A percentile compares a stretch with the other conserved stretches of the same genome.
Conservation (phyloP, 768 basidiomycete species). For the Chlorophyllum brunneum region DNA sequence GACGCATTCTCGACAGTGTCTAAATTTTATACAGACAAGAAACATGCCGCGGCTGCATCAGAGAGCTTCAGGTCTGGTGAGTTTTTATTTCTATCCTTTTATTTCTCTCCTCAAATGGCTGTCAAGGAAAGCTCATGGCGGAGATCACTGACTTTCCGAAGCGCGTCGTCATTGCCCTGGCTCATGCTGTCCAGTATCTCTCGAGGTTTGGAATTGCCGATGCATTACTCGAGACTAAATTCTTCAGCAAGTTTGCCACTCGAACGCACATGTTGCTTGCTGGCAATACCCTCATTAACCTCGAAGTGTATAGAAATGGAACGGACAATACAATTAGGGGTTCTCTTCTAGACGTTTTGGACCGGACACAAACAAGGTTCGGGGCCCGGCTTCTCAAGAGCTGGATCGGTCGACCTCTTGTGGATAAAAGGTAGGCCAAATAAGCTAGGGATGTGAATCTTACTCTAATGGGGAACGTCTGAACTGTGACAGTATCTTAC, state of each 20-base stretch:
- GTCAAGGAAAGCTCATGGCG: slow-evolving; percentile 58
- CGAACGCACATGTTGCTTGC: slow-evolving; percentile 84
- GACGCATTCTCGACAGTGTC: slow-evolving; percentile 68
- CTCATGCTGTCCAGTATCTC: slow-evolving; percentile 69
- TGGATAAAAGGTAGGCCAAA: slow-evolving; percentile 54
- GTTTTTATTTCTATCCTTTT: slow-evolving; percentile 13
- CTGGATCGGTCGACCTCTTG: slow-evolving; percentile 86
- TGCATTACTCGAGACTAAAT: slow-evolving; percentile 69
- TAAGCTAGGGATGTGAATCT: not conserved
- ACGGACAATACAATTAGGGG: slow-evolving; percentile 73
- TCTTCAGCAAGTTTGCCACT: slow-evolving; percentile 76
- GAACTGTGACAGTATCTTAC: slow-evolving; percentile 48
- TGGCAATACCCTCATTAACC: slow-evolving; percentile 81
- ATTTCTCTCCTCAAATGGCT: not conserved
- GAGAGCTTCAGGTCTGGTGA: slow-evolving; percentile 43
- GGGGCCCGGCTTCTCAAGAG: slow-evolving; percentile 76
- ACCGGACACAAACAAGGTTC: slow-evolving; percentile 85
- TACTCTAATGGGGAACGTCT: not conserved
- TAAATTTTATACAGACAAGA: slow-evolving; percentile 60
- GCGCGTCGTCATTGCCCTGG: slow-evolving; percentile 66
- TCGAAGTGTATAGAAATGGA: slow-evolving; percentile 93
- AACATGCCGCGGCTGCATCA: slow-evolving; percentile 33
- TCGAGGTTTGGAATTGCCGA: slow-evolving; percentile 74
- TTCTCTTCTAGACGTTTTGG: slow-evolving; percentile 81
- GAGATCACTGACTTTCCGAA: slow-evolving; percentile 64